Percentiles rank a stretch among this genome's conserved stretches.
Evolutionary conservation across 2,329 filamentous ascomycete genomes (phyloP).

Genomic region (Arthrobotrys sinensis): DNA sequence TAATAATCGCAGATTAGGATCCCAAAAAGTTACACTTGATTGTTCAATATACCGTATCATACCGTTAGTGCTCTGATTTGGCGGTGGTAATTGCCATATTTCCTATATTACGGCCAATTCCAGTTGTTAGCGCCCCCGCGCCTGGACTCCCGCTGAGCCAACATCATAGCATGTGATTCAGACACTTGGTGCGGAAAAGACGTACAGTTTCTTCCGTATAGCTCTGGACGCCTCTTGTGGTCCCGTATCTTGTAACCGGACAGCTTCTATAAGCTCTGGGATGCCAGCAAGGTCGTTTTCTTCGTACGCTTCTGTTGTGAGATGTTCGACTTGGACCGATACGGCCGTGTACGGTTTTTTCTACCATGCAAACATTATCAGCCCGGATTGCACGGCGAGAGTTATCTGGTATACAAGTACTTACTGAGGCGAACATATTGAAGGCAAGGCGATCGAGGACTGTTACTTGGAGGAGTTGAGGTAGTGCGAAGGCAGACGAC

Average conservation of each 20-base stretch:
- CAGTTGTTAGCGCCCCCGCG: constrained; percentile 15
- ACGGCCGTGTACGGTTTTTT: constrained; percentile 93
- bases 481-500: constrained; percentile 22
- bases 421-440: constrained; percentile 55
- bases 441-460: constrained; percentile 20
- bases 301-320: constrained; percentile 90
- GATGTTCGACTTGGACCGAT: constrained; percentile 89
- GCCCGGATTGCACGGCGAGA: neutral
- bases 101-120: constrained; percentile 70
- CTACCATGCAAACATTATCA: constrained; percentile 16
- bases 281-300: constrained; percentile 93
- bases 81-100: constrained; percentile 94
- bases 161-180: constrained; percentile 3
- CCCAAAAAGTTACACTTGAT: no score
- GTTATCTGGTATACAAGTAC: neutral
- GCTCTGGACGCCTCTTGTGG: constrained; percentile 91
- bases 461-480: constrained; percentile 13
- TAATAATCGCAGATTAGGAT: neutral
- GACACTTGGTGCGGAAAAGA: constrained; percentile 34
- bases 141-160: constrained; percentile 7
- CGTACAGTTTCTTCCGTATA: constrained; percentile 91
- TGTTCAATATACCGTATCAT: constrained; percentile 20
- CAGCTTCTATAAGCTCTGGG: constrained; percentile 92
- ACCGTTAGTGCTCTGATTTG: constrained; percentile 87
- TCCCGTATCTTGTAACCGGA: constrained; percentile 88